Percentiles rank a stretch among this genome's conserved stretches.
Conservation (phyloP, 169 alveolate genomes). For the Theileria orientalis region DNA sequence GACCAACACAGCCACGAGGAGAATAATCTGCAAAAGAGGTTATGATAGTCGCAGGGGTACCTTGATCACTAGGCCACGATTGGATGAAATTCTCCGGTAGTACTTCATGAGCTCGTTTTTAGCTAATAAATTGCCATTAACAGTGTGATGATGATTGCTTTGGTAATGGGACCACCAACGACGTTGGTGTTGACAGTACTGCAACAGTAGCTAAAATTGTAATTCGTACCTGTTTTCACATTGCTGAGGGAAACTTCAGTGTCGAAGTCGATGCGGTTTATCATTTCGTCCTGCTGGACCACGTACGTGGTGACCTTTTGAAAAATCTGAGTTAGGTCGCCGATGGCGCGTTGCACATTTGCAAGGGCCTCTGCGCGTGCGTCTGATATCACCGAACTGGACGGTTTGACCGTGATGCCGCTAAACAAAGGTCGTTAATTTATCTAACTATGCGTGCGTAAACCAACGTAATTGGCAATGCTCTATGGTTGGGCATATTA, state of each 20-base stretch:
- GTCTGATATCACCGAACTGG: slow-evolving; percentile 51
- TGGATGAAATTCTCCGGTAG: slow-evolving; percentile 58
- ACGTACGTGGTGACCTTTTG: slow-evolving; percentile 74
- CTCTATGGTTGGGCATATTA: neutral
- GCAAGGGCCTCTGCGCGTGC: slow-evolving; percentile 74
- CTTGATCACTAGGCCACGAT: slow-evolving; percentile 55
- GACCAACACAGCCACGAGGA: slow-evolving; percentile 40
- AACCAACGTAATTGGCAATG: neutral
- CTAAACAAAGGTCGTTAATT: slow-evolving; percentile 1
- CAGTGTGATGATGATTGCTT: neutral
- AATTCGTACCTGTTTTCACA: slow-evolving; percentile 62
- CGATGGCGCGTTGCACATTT: slow-evolving; percentile 74
- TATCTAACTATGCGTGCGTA: neutral
- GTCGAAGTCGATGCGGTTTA: slow-evolving; percentile 74
- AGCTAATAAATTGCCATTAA: slow-evolving; percentile 37
- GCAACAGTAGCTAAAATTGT: slow-evolving; percentile 27
- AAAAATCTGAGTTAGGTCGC: slow-evolving; percentile 76
- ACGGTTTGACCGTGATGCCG: slow-evolving; percentile 35
- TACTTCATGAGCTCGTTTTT: slow-evolving; percentile 53
- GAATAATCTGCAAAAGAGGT: slow-evolving; percentile 3
- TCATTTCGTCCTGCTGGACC: slow-evolving; percentile 78
- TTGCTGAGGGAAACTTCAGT: slow-evolving; percentile 67
- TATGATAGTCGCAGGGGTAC: neutral
- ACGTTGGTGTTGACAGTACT: no score
- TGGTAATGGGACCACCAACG: no score